phyloP scores from a whole-genome alignment of 31 red algal genomes.

The Odonthalia washingtoniensis region DNA sequence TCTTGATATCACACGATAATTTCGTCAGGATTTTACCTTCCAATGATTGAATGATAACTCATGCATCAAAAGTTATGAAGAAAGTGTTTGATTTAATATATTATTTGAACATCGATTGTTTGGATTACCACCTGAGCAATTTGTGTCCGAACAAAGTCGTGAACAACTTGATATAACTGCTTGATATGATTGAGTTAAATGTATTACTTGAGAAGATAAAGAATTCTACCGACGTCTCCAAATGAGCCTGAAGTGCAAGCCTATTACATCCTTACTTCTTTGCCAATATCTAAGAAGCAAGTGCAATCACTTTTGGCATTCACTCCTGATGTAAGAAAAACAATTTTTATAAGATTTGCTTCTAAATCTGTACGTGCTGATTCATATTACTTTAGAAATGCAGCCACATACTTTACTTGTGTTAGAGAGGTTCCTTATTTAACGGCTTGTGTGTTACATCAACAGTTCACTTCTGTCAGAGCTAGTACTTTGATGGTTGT shows the following conservation, averaged over 20 bases:
- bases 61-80: constrained; percentile 81
- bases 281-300: constrained; percentile 54
- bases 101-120: constrained; percentile 71
- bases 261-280: constrained; percentile 47
- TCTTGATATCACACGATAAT: constrained; percentile 82
- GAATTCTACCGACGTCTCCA: constrained; percentile 35
- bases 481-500: constrained; percentile 27
- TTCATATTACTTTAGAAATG: constrained; percentile 34
- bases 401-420: constrained; percentile 50
- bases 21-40: constrained; percentile 94
- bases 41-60: constrained; percentile 79
- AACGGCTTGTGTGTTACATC: constrained; percentile 60
- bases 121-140: constrained; percentile 62
- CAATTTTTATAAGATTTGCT: constrained; percentile 43
- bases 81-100: constrained; percentile 93
- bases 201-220: constrained; percentile 69
- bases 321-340: constrained; percentile 35
- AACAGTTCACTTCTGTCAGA: constrained; percentile 40
- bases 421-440: constrained; percentile 55
- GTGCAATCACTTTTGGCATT: no score
- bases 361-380: constrained; percentile 47
- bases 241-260: constrained; percentile 67
- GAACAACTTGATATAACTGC: constrained; percentile 98
- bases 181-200: constrained; percentile 87
- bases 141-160: constrained; percentile 87